phyloP scores from a whole-genome alignment of 1,284 basidiomycete genomes.

The Meira miltonrushii region DNA sequence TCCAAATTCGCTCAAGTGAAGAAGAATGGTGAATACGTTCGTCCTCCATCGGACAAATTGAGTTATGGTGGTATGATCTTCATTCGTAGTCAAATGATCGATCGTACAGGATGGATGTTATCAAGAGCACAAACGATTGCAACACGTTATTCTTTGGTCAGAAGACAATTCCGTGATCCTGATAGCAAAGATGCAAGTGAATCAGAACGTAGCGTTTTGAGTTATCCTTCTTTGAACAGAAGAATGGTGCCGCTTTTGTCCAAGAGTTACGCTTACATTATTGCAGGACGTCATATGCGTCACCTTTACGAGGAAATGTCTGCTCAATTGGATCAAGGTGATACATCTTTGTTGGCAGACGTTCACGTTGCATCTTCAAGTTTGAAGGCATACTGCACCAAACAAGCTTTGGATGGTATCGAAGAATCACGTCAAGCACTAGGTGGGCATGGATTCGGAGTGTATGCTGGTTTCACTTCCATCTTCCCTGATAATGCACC shows the following conservation, averaged over 20 bases:
- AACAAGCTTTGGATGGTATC: slow-evolving; percentile 60
- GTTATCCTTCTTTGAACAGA: slow-evolving; percentile 66
- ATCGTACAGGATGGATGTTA: slow-evolving; percentile 60
- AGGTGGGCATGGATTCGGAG: slow-evolving; percentile 73
- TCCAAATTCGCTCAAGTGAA: slow-evolving; percentile 69
- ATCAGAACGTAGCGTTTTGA: slow-evolving; percentile 63
- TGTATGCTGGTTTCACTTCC: slow-evolving; percentile 58
- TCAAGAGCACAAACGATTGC: slow-evolving; percentile 66
- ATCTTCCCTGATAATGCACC: slow-evolving; percentile 21
- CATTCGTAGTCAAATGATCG: slow-evolving; percentile 59
- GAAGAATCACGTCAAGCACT: slow-evolving; percentile 67
- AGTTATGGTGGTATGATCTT: slow-evolving; percentile 65
- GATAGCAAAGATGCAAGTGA: slow-evolving; percentile 52
- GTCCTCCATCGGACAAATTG: slow-evolving; percentile 68
- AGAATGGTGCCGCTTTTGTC: slow-evolving; percentile 68
- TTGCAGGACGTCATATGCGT: slow-evolving; percentile 64
- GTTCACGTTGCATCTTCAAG: slow-evolving; percentile 68
- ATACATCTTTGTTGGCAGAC: slow-evolving; percentile 55
- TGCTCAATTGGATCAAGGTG: slow-evolving; percentile 29
- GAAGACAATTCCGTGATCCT: slow-evolving; percentile 59
- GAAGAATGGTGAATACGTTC: slow-evolving; percentile 63
- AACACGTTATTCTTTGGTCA: slow-evolving; percentile 68
- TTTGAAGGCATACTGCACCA: slow-evolving; percentile 64
- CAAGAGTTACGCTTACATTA: slow-evolving; percentile 67
- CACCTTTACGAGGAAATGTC: slow-evolving; percentile 23